A percentile compares a stretch with the other conserved stretches of the same genome.
phyloP scores from a whole-genome alignment of 176 grass and related monocot genomes.

The Zea luxurians region DNA sequence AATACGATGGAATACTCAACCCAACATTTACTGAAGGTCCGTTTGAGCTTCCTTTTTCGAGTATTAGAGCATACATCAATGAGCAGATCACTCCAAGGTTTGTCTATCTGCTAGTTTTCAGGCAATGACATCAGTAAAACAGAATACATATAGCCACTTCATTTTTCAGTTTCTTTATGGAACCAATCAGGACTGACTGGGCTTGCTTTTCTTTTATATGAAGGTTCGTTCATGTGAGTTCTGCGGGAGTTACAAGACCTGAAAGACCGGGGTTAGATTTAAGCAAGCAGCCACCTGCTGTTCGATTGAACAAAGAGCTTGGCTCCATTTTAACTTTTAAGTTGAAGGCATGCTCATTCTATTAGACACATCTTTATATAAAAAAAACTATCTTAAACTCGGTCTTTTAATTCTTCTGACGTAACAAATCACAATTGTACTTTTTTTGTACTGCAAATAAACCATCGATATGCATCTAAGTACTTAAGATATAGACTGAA shows the following conservation, averaged over 20 bases:
- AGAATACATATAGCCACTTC: background rate
- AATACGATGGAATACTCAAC: constrained; percentile 93
- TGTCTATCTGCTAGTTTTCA: constrained; percentile 40
- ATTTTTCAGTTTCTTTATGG: constrained; percentile 11
- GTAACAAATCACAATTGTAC: constrained; percentile 4
- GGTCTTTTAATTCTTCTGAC: background rate
- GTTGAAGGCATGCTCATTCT: constrained; percentile 59
- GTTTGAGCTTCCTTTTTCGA: constrained; percentile 97
- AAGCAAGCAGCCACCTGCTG: constrained; percentile 95
- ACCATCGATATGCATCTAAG: constrained; percentile 34
- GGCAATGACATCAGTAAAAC: constrained; percentile 11
- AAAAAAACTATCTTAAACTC: background rate
- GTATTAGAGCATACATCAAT: constrained; percentile 70
- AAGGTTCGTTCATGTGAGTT: constrained; percentile 93
- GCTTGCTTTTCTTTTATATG: constrained; percentile 23
- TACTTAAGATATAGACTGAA: background rate
- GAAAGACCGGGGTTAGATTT: constrained; percentile 92
- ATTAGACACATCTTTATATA: background rate
- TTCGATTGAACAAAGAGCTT: constrained; percentile 95
- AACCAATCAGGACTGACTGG: background rate
- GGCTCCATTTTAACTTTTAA: constrained; percentile 94
- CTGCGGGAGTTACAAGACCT: constrained; percentile 93
- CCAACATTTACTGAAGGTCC: constrained; percentile 87
- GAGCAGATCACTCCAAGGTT: constrained; percentile 89
- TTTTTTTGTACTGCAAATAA: constrained; percentile 34